Percentiles rank a stretch among this genome's conserved stretches.
These are phyloP conservation scores for Rehmannia glutinosa DNA, from an alignment of 257 asterid genomes.

Conservation along the genomic window DNA sequence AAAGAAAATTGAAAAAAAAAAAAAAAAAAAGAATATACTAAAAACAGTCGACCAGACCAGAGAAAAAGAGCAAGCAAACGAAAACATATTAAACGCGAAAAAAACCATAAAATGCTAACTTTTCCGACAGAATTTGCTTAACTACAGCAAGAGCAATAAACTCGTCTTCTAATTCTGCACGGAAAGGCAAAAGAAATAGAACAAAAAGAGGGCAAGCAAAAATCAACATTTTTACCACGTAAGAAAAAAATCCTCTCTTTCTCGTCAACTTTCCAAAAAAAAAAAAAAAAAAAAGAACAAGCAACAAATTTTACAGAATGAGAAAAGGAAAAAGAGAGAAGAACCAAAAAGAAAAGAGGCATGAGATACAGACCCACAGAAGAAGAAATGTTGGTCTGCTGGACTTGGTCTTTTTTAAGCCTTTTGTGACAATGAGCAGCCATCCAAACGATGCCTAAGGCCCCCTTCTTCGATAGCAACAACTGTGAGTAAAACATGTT, in stretches of 20 bases:
- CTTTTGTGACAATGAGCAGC: conserved; percentile 84
- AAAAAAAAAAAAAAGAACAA: background rate
- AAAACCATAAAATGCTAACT: background rate
- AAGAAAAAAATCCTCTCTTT: background rate
- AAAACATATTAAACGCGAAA: background rate
- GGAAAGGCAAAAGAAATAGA: background rate
- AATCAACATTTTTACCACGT: background rate
- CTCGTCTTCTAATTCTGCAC: background rate
- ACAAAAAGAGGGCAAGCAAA: background rate
- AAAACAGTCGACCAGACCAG: background rate
- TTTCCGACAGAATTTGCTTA: background rate
- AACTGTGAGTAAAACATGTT: conserved; percentile 71
- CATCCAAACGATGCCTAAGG: conserved; percentile 73
- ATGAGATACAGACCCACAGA: conserved; percentile 64
- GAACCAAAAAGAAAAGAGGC: background rate
- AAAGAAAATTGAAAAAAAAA: too few relatives aligned
- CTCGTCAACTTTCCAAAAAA: background rate
- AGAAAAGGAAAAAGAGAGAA: background rate
- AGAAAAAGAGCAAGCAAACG: conserved; percentile 3
- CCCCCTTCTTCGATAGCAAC: conserved; percentile 76
- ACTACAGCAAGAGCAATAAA: conserved; percentile 5
- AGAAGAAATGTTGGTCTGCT: conserved; percentile 54
- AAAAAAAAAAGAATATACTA: background rate
- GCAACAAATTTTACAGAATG: background rate
- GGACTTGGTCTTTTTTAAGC: conserved; percentile 56